A percentile compares a stretch with the other conserved stretches of the same genome.
Conservation (phyloP, 345 rosid genomes). For the Heritiera littoralis region DNA sequence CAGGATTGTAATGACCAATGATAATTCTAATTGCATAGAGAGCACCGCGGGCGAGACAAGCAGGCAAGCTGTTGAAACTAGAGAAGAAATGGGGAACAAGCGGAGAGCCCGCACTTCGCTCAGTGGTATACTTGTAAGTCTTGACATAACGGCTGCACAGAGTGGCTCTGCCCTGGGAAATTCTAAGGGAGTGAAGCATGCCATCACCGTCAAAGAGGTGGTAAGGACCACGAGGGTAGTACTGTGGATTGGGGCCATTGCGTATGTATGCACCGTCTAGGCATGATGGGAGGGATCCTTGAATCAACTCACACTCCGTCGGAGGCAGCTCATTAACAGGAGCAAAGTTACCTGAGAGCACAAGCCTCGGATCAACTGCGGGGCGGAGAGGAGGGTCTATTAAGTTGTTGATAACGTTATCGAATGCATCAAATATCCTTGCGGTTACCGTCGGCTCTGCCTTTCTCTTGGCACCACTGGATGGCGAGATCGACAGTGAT, state of each 20-base stretch:
- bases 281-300: constrained; percentile 53
- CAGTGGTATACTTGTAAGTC: constrained; percentile 6
- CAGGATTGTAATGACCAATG: constrained; percentile 5
- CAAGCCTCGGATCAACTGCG: constrained; percentile 51
- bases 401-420: constrained; percentile 54
- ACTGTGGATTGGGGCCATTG: constrained; percentile 13
- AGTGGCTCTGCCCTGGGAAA: constrained; percentile 8
- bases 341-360: constrained; percentile 52
- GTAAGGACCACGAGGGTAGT: constrained; percentile 3
- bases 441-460: background rate
- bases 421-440: constrained; percentile 36
- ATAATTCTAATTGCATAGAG: background rate
- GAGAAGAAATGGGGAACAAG: background rate
- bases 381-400: constrained; percentile 53
- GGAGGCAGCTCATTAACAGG: constrained; percentile 70
- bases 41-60: background rate
- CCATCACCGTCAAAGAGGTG: constrained; percentile 14
- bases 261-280: constrained; percentile 11
- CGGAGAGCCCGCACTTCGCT: background rate
- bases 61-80: background rate
- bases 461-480: background rate
- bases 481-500: background rate
- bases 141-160: constrained; percentile 14
- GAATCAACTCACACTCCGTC: constrained; percentile 47
- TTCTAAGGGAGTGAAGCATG: constrained; percentile 16